Evolutionary conservation across 495 filamentous ascomycete species (phyloP).

Genomic region (Zalerion maritima): DNA sequence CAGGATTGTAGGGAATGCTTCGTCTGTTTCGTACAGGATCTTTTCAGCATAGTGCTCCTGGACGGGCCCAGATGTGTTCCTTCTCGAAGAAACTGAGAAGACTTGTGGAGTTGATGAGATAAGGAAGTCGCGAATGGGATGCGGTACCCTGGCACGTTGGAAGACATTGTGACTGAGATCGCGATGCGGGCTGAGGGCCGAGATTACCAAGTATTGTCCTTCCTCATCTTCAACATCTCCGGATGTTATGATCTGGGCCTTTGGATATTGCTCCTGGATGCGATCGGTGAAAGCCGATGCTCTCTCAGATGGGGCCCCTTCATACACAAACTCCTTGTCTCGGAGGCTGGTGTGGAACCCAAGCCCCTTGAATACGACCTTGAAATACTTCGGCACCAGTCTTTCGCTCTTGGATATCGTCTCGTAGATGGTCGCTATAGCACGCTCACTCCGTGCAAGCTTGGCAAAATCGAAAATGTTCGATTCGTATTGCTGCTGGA

Average conservation of each 20-base stretch:
- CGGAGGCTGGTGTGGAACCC: conserved; percentile 70
- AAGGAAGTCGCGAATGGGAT: conserved; percentile 71
- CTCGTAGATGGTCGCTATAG: conserved; percentile 90
- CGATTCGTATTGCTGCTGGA: conserved; percentile 75
- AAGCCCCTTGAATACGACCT: conserved; percentile 78
- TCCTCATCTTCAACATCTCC: conserved; percentile 64
- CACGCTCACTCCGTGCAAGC: conserved; percentile 72
- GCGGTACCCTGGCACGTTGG: conserved; percentile 70
- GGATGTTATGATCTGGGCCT: conserved; percentile 64
- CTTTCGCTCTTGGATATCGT: conserved; percentile 66
- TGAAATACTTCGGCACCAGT: conserved; percentile 74
- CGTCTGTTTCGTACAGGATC: conserved; percentile 66
- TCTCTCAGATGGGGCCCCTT: conserved; percentile 62
- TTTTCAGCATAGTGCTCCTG: conserved; percentile 72
- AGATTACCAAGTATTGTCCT: conserved; percentile 85
- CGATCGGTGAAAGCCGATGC: conserved; percentile 76
- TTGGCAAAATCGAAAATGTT: conserved; percentile 86
- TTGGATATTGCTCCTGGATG: conserved; percentile 81
- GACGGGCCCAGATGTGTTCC: conserved; percentile 48
- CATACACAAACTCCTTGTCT: conserved; percentile 88
- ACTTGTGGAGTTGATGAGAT: conserved; percentile 54
- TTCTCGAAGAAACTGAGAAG: conserved; percentile 59
- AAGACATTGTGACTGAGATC: conserved; percentile 77
- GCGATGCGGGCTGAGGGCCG: conserved; percentile 61
- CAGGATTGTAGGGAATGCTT: conserved; percentile 83